phyloP scores from a whole-genome alignment of 108 stramenopile species.

The Epipyxis sp. region DNA sequence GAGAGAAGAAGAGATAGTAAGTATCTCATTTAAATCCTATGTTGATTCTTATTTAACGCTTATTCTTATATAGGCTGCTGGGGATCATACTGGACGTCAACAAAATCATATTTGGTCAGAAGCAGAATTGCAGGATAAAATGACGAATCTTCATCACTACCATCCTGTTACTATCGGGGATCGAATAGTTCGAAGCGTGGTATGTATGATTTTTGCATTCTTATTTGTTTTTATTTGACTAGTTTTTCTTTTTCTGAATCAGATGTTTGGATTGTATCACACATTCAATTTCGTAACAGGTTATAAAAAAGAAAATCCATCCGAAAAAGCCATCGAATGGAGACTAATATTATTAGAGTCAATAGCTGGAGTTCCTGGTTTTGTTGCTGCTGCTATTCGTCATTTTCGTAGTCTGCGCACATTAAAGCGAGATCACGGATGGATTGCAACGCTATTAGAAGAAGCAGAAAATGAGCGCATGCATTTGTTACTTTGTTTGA shows the following conservation, averaged over 20 bases:
- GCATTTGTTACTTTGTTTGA: conserved; percentile 85
- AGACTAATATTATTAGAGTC: conserved; percentile 37
- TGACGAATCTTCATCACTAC: conserved; percentile 1
- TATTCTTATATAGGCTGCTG: too few relatives aligned
- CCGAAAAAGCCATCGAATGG: conserved; percentile 31
- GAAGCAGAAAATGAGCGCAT: conserved; percentile 98
- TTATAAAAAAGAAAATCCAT: conserved; percentile 18
- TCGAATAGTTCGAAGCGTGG: conserved; percentile 7
- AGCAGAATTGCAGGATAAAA: conserved; percentile 27
- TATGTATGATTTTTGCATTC: not conserved
- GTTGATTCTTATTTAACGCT: not conserved
- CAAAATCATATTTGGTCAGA: conserved; percentile 38
- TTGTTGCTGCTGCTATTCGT: conserved; percentile 68
- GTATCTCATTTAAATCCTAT: not conserved
- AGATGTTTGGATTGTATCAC: conserved; percentile 34
- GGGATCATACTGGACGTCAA: conserved; percentile 35
- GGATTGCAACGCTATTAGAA: conserved; percentile 86
- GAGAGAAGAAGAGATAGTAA: not conserved
- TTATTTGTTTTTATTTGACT: conserved; percentile 1
- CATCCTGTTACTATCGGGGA: conserved; percentile 16
- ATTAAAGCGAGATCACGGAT: conserved; percentile 79
- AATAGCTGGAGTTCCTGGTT: conserved; percentile 36
- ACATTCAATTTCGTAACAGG: conserved; percentile 38
- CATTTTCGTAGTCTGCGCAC: conserved; percentile 81
- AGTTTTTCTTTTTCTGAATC: too few relatives aligned